Evolutionary conservation across 2,329 filamentous ascomycete genomes (phyloP).

Genomic region (Fusarium sp.): DNA sequence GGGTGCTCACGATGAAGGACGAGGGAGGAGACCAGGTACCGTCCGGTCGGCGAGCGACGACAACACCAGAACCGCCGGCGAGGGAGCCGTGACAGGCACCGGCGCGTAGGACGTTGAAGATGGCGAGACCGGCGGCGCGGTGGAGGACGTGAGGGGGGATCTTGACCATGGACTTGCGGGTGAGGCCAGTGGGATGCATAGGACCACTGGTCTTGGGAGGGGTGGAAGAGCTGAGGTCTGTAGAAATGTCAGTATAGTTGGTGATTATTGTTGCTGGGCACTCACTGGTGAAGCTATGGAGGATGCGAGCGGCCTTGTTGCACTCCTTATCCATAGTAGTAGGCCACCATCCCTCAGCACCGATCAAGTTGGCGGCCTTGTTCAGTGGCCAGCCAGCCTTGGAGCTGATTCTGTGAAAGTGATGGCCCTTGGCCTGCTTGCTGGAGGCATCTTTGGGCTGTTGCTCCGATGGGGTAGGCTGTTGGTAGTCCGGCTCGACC

Average conservation of each 20-base stretch:
- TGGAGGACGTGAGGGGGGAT: conserved; percentile 61
- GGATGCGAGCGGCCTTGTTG: conserved; percentile 80
- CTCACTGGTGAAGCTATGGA: conserved; percentile 76
- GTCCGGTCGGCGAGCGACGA: conserved; percentile 68
- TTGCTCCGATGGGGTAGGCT: conserved; percentile 13
- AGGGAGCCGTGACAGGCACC: conserved; percentile 67
- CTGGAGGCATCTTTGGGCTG: background rate
- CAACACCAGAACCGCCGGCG: conserved; percentile 69
- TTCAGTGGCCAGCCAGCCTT: conserved; percentile 76
- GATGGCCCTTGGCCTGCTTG: conserved; percentile 60
- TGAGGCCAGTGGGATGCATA: conserved; percentile 48
- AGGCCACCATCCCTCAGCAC: conserved; percentile 82
- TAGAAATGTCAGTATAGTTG: conserved; percentile 11
- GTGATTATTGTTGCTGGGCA: background rate
- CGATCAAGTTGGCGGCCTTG: conserved; percentile 74
- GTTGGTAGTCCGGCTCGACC: conserved; percentile 15
- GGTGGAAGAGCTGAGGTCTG: conserved; percentile 36
- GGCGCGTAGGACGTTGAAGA: conserved; percentile 72
- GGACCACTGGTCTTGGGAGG: conserved; percentile 41
- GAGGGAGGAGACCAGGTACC: conserved; percentile 79
- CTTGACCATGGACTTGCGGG: conserved; percentile 50
- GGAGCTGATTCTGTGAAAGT: conserved; percentile 75
- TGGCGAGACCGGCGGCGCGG: conserved; percentile 69
- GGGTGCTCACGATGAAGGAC: conserved; percentile 77
- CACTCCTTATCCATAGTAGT: conserved; percentile 79